These are phyloP conservation scores for Globisporangium paroecandrum DNA, from an alignment of 352 stramenopile genomes.

Conservation along the genomic window DNA sequence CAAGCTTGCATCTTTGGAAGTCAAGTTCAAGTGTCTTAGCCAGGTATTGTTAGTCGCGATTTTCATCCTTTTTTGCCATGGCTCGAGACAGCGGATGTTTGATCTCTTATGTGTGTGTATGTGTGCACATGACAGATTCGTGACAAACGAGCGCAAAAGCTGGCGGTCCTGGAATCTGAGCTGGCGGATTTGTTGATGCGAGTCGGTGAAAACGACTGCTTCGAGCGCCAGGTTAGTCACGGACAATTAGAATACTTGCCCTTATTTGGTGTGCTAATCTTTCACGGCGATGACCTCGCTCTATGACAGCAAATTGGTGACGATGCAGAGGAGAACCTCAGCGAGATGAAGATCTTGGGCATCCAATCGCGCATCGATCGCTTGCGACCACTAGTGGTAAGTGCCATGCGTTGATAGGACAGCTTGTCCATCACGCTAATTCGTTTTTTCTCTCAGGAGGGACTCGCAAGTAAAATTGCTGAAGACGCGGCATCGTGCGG, in stretches of 20 bases:
- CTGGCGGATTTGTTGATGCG: background rate
- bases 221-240: background rate
- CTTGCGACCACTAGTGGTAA: slow-evolving; percentile 11
- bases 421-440: background rate
- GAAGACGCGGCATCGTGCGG: slow-evolving; percentile 8
- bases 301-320: background rate
- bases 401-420: background rate
- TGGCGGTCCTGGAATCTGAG: slow-evolving; percentile 3
- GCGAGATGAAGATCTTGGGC: slow-evolving; percentile 10
- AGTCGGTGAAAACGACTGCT: background rate
- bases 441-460: slow-evolving; percentile 3
- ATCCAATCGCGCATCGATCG: slow-evolving; percentile 7
- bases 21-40: slow-evolving; percentile 39
- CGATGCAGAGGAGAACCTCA: slow-evolving; percentile 13
- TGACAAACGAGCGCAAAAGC: background rate
- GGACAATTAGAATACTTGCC: background rate
- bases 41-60: slow-evolving; percentile 16
- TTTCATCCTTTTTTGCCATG: background rate
- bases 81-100: background rate
- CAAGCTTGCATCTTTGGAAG: slow-evolving; percentile 29
- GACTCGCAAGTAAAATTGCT: slow-evolving; percentile 6
- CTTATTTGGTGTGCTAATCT: background rate
- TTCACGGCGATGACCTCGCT: background rate
- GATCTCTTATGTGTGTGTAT: background rate
- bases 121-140: slow-evolving; percentile 12